phyloP scores from a whole-genome alignment of 495 filamentous ascomycete species.

The Podospora didyma region DNA sequence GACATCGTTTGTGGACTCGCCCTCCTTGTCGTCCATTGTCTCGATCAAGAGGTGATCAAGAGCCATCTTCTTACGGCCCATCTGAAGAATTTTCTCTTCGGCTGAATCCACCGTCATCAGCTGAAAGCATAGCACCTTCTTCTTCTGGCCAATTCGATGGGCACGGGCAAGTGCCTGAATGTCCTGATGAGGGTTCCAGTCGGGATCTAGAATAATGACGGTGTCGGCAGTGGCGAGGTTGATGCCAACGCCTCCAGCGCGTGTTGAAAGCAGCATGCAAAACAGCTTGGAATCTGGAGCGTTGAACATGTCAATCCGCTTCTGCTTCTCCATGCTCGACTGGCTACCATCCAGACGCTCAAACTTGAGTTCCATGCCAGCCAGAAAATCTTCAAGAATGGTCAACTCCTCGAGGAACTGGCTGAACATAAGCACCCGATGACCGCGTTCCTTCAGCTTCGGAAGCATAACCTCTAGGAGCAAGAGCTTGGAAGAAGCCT shows the following conservation, averaged over 20 bases:
- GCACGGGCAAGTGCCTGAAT: constrained; percentile 92
- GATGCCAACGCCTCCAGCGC: constrained; percentile 94
- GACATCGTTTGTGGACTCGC: constrained; percentile 69
- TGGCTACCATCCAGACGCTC: constrained; percentile 84
- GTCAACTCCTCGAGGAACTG: constrained; percentile 89
- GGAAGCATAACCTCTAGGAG: constrained; percentile 86
- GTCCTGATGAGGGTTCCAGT: constrained; percentile 98
- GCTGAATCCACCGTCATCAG: constrained; percentile 82
- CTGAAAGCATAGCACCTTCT: constrained; percentile 93
- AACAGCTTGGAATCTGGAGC: constrained; percentile 77
- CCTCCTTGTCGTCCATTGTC: constrained; percentile 69
- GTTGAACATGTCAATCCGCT: constrained; percentile 90
- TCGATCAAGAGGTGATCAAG: constrained; percentile 93
- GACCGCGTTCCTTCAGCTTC: constrained; percentile 80
- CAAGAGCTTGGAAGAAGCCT: constrained; percentile 86
- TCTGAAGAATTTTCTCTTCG: constrained; percentile 95
- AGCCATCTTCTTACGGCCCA: constrained; percentile 91
- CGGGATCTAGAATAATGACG: constrained; percentile 96
- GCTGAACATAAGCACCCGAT: constrained; percentile 92
- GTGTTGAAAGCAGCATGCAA: constrained; percentile 86
- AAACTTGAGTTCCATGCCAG: constrained; percentile 62
- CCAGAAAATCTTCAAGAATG: constrained; percentile 87
- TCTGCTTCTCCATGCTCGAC: constrained; percentile 79
- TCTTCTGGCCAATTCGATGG: constrained; percentile 92
- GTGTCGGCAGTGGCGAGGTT: constrained; percentile 97